Base-by-base conservation (phyloP, 345 rosid species). In the Syzygium aromaticum region DNA sequence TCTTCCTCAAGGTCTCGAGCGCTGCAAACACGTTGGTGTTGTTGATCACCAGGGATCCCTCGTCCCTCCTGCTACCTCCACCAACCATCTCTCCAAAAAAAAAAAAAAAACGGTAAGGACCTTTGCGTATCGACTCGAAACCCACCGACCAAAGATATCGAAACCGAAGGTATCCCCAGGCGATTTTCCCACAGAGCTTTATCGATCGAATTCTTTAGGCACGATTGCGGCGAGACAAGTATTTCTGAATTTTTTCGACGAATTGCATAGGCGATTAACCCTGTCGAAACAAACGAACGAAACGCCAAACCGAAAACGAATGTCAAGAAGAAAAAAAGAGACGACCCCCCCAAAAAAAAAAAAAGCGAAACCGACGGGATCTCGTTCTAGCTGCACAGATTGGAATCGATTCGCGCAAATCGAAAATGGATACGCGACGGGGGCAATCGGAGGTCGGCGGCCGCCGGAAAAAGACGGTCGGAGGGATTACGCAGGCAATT, bases 11-110 rank as follows among this genome's bases (percentile, higher is more conserved):
- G 28, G 90, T 86, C 84, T 84, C 92, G 51, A 91, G 92, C 49
- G 92, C 92, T 3, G 92, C 92, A 64, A 91, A 91, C 38, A 88
- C 92, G 84, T 91, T 91, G 85, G 89, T 91, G 86, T 73, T 91
- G 86, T 91, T 89, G 67, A 91, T 84, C 85, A 88, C 91, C 89
- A 91, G 52, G 43, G 92, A 91, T 27, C 89, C 91, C 40, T 91
- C 92, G n/a, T 89, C 90, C 67, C 90, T 91, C 89, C 87, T 87
- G 51, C 90, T 86, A 73, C 90, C 88, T 86, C 86, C 90, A 30
- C 85, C 87, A 30, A 85, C 89, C 89, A 87, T 87, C 46, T 87
- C 51, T 5, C 43, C 5, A 40, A 40, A 43, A 43, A 43, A 4
- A 43, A 43, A 43, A 5, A 43, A 5, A 57, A 57, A 57, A 23